Evolutionary conservation across 441 rosid species (phyloP).

Genomic region (Erodium texanum): DNA sequence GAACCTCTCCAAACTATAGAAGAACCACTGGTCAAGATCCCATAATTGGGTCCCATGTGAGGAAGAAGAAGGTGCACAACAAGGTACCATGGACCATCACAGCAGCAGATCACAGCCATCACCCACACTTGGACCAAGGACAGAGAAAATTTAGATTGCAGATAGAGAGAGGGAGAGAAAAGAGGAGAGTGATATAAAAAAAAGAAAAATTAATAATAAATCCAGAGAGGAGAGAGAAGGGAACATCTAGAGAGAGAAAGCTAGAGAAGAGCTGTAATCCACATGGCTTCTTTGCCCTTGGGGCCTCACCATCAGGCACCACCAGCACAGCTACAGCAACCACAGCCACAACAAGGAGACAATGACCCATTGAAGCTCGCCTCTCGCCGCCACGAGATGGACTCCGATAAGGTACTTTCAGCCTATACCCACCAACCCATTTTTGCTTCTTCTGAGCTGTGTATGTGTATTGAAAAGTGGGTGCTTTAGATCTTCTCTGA

Average conservation of each 20-base stretch:
- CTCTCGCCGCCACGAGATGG: constrained; percentile 32
- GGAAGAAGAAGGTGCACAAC: background rate
- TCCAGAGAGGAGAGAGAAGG: background rate
- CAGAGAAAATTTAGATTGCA: constrained; percentile 6
- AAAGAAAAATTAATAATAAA: constrained; percentile 7
- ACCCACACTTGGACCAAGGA: constrained; percentile 2
- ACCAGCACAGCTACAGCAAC: constrained; percentile 26
- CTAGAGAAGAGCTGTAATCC: constrained; percentile 31
- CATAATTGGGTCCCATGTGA: constrained; percentile 7
- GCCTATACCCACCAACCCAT: background rate
- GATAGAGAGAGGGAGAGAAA: background rate
- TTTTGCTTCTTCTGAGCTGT: background rate
- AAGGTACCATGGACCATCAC: background rate
- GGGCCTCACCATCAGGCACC: constrained; percentile 32
- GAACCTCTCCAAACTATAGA: background rate
- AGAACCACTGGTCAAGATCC: constrained; percentile 6
- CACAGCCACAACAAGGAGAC: constrained; percentile 12
- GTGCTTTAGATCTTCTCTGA: constrained; percentile 30
- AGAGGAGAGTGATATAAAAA: background rate
- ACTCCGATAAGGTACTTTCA: constrained; percentile 41
- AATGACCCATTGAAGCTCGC: constrained; percentile 26
- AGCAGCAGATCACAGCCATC: background rate
- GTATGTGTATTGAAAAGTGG: constrained; percentile 4
- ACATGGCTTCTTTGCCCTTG: constrained; percentile 45
- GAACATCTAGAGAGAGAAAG: constrained; percentile 13